Conservation (phyloP, 768 basidiomycete genomes). For the Hygrocybe coccinea region DNA sequence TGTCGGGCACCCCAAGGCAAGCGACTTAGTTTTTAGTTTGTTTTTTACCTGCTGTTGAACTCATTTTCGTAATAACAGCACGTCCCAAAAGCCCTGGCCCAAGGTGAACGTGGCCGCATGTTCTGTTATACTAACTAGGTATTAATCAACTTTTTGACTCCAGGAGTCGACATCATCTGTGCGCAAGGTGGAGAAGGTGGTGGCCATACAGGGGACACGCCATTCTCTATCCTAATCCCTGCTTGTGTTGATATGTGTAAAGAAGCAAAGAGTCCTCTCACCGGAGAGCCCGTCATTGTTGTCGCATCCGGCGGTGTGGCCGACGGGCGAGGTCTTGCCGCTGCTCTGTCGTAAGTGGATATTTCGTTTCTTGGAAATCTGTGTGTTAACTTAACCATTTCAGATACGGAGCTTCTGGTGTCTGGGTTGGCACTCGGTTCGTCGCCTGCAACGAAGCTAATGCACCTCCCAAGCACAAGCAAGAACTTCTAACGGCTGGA, state of each 20-base stretch:
- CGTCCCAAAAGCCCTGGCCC: conserved; percentile 66
- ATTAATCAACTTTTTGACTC: too few relatives aligned
- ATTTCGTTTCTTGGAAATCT: too few relatives aligned
- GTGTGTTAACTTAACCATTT: too few relatives aligned
- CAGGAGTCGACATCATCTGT: conserved; percentile 83
- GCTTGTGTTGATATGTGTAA: conserved; percentile 83
- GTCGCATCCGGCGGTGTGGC: conserved; percentile 89
- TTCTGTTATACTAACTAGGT: too few relatives aligned
- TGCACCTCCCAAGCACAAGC: conserved; percentile 82
- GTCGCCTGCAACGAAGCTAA: conserved; percentile 77
- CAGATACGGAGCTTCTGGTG: conserved; percentile 50
- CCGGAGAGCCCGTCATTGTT: conserved; percentile 77
- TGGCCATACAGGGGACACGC: conserved; percentile 79
- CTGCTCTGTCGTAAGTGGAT: conserved; percentile 65
- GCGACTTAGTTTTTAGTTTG: too few relatives aligned
- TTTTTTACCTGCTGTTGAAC: too few relatives aligned
- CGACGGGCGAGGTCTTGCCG: conserved; percentile 82
- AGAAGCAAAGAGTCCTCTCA: conserved; percentile 71
- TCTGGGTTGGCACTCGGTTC: conserved; percentile 81
- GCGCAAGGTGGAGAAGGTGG: conserved; percentile 93
- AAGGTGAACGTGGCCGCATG: too few relatives aligned
- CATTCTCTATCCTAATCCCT: conserved; percentile 83
- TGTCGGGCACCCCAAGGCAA: conserved; percentile 81
- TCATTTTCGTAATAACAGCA: conserved; percentile 31
- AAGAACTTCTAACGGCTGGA: conserved; percentile 61